Conservation (phyloP, 495 filamentous ascomycete species). For the Xanthoparmelia taractica region DNA sequence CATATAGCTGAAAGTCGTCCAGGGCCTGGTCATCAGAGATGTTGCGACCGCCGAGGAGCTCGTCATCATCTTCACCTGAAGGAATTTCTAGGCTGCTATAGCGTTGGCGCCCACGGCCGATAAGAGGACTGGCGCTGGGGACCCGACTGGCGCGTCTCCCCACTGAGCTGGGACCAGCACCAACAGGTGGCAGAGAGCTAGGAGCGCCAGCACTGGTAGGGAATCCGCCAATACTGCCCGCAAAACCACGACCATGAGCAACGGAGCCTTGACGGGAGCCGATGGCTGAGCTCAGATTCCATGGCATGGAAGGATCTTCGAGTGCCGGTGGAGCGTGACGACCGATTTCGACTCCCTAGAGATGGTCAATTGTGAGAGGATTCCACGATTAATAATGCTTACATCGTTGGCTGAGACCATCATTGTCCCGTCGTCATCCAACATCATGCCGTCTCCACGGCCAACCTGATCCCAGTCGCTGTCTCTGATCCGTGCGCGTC, state of each 20-base stretch:
- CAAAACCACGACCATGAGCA: slow-evolving; percentile 24
- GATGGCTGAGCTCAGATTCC: slow-evolving; percentile 58
- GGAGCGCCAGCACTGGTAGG: slow-evolving; percentile 23
- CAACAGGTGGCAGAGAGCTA: slow-evolving; percentile 18
- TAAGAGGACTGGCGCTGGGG: slow-evolving; percentile 54
- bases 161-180: slow-evolving; percentile 20
- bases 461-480: slow-evolving; percentile 38
- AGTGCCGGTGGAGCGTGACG: slow-evolving; percentile 51
- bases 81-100: slow-evolving; percentile 34
- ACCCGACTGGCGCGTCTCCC: slow-evolving; percentile 41
- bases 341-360: slow-evolving; percentile 50
- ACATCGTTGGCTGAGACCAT: slow-evolving; percentile 28
- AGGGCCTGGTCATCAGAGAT: slow-evolving; percentile 37
- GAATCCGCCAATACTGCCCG: slow-evolving; percentile 31
- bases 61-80: slow-evolving; percentile 34
- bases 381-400: slow-evolving; percentile 8
- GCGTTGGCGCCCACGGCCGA: slow-evolving; percentile 43
- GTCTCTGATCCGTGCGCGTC: slow-evolving; percentile 40
- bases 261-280: slow-evolving; percentile 45
- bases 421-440: slow-evolving; percentile 35
- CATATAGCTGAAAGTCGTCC: slow-evolving; percentile 39
- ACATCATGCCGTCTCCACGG: slow-evolving; percentile 31
- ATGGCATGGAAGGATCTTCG: slow-evolving; percentile 59
- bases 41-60: slow-evolving; percentile 37
- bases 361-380: slow-evolving; percentile 8